Base-by-base conservation (phyloP, 768 basidiomycete species). In the Auricularia sp. region DNA sequence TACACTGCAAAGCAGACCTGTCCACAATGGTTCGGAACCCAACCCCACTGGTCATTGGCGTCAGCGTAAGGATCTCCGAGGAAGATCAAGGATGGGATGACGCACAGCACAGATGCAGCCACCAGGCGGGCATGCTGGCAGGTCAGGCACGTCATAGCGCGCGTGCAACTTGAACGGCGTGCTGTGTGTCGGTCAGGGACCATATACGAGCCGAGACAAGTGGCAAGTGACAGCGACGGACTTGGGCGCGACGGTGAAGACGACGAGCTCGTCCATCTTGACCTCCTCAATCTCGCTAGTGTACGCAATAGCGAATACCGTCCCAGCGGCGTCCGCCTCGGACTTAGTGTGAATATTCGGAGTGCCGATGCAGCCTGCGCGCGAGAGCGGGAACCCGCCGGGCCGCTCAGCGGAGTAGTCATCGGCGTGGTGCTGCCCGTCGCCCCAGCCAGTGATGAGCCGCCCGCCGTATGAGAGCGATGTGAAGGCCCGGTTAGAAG, bases 91-190 rank as follows among this genome's bases (percentile, higher is more conserved):
- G 29, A 54, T 7, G 18, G 29, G 11, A 54, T n/a, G 53, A 54
- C 53, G 33, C 56, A 43, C 65, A 10, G 44, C 64, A n/a, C 63
- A 64, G 14, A 64, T 61, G 39, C 66, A 66, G 0, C 66, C 66
- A 3, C 60, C 66, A 12, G 56, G 16, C n/a, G 66, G 66, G 39
- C 66, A 66, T 5, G 18, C 34, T 21, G 66, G 63, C 43, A 66
- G 33, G 18, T 54, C 59, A 3, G 64, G 64, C 3, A 64, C 64
- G 29, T 61, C 59, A 36, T 64, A 64, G 5, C 64, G 58, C 18
- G 66, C 60, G 39, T 65, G 44, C n/a, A 29, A 39, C 64, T 64
- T 66, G 44, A 29, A 66, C n/a, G 66, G 66, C 3, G 66, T 64
- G 60, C 65, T 66, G 36, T 18, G 39, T 0, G 51, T 5, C 23